phyloP scores from a whole-genome alignment of 176 grass and related monocot genomes.

The sorghum (Sorghum bicolor) region DNA sequence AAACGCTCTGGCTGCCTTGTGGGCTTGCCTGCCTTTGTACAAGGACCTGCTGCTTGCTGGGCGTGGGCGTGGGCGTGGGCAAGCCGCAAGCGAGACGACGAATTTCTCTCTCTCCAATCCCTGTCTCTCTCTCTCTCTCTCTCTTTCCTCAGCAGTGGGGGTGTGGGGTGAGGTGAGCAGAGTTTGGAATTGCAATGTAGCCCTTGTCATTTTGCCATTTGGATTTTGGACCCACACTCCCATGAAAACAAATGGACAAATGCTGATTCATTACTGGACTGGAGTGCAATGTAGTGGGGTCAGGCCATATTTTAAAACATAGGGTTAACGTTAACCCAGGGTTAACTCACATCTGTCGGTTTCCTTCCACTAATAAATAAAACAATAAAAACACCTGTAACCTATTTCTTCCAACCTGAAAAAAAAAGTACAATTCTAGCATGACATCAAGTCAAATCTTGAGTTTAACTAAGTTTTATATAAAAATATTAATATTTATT shows the following conservation, averaged over 20 bases:
- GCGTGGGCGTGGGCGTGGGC: not conserved
- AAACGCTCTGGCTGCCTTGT: slow-evolving; percentile 27
- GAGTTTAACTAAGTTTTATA: not conserved
- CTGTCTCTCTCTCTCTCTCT: not conserved
- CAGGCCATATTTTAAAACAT: not conserved
- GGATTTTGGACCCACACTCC: not conserved
- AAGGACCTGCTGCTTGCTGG: not conserved
- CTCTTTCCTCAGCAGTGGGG: not conserved
- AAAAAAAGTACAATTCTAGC: not conserved
- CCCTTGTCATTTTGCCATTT: slow-evolving; percentile 13
- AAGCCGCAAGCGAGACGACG: not conserved
- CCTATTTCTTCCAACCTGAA: not conserved
- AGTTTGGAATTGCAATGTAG: slow-evolving; percentile 25
- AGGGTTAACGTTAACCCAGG: not conserved
- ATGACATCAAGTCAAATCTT: not conserved
- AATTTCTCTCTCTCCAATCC: not conserved
- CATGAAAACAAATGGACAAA: slow-evolving; percentile 2
- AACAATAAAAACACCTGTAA: not conserved
- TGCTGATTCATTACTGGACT: not conserved
- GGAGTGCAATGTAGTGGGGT: not conserved
- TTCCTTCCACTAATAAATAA: not conserved
- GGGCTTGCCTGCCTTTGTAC: slow-evolving; percentile 35
- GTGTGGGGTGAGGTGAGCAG: not conserved
- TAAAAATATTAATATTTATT: not conserved
- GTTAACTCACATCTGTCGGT: not conserved